Percentiles rank a stretch among this genome's conserved stretches.
Evolutionary conservation across 2,329 filamentous ascomycete species (phyloP).

Genomic region (Cytospora schulzeri): DNA sequence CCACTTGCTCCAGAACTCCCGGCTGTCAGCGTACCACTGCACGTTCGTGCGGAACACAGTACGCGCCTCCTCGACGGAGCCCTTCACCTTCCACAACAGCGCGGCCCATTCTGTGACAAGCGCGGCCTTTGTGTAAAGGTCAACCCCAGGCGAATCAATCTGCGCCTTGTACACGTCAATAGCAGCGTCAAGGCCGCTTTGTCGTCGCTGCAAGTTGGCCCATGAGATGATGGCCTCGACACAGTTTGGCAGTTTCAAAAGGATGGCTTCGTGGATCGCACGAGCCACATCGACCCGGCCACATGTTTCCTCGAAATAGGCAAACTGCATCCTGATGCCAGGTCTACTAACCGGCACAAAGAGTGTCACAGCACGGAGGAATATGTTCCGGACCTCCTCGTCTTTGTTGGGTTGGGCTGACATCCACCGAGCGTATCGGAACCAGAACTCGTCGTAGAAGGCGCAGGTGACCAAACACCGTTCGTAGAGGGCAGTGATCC

Average conservation of each 20-base stretch:
- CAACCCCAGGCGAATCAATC: conserved; percentile 71
- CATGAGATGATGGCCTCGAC: conserved; percentile 86
- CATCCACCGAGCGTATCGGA: conserved; percentile 97
- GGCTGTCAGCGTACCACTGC: conserved; percentile 82
- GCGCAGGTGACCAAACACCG: conserved; percentile 90
- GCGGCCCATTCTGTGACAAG: conserved; percentile 87
- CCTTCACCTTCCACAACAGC: conserved; percentile 85
- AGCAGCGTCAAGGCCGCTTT: conserved; percentile 80
- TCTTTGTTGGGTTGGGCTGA: conserved; percentile 75
- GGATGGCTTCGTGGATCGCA: conserved; percentile 81
- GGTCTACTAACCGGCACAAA: conserved; percentile 87
- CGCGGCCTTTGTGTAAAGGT: conserved; percentile 80
- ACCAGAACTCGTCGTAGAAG: conserved; percentile 97
- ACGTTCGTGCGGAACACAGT: conserved; percentile 81
- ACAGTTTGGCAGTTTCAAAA: conserved; percentile 75
- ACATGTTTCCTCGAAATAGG: conserved; percentile 88
- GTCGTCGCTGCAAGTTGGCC: conserved; percentile 83
- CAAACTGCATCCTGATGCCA: conserved; percentile 84
- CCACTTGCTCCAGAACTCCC: conserved; percentile 87
- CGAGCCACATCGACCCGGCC: conserved; percentile 76
- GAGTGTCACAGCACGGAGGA: conserved; percentile 79
- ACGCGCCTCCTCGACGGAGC: conserved; percentile 77
- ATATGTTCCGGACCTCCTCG: conserved; percentile 90
- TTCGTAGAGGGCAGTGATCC: conserved; percentile 86
- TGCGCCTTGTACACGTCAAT: conserved; percentile 81